These are phyloP conservation scores for Talaromyces marneffei DNA, from an alignment of 2,329 filamentous ascomycete species.

Conservation along the genomic window DNA sequence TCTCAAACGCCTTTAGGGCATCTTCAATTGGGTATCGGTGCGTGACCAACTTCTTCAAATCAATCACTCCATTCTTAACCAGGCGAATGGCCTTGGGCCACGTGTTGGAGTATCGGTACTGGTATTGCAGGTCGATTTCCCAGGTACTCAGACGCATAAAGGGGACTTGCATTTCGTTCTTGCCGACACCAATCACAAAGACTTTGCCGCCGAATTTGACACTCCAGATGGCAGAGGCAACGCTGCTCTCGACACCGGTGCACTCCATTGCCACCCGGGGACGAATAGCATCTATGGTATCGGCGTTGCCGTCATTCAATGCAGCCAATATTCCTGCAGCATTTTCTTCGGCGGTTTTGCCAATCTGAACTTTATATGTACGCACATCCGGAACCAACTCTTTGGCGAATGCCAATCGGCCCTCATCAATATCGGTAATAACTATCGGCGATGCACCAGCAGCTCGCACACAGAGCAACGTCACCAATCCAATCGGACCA, in stretches of 20 bases:
- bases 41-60: conserved; percentile 76
- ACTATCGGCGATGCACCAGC: conserved; percentile 86
- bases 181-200: conserved; percentile 92
- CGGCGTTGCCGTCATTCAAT: conserved; percentile 50
- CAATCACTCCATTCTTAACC: conserved; percentile 75
- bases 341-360: conserved; percentile 58
- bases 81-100: conserved; percentile 91
- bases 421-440: conserved; percentile 90
- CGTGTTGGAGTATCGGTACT: conserved; percentile 94
- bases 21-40: conserved; percentile 83
- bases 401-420: conserved; percentile 77
- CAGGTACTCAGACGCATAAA: conserved; percentile 89
- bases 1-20: conserved; percentile 82
- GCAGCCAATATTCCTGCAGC: conserved; percentile 62
- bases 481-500: conserved; percentile 88
- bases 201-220: conserved; percentile 95
- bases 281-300: conserved; percentile 56
- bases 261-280: conserved; percentile 82
- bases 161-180: conserved; percentile 89
- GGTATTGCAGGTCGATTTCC: conserved; percentile 92
- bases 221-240: conserved; percentile 79
- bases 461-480: conserved; percentile 73
- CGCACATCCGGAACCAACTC: conserved; percentile 71
- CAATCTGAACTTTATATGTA: conserved; percentile 56
- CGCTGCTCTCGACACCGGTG: conserved; percentile 87